phyloP scores from a whole-genome alignment of 1,284 basidiomycete species.

The Volvariella volvacea region DNA sequence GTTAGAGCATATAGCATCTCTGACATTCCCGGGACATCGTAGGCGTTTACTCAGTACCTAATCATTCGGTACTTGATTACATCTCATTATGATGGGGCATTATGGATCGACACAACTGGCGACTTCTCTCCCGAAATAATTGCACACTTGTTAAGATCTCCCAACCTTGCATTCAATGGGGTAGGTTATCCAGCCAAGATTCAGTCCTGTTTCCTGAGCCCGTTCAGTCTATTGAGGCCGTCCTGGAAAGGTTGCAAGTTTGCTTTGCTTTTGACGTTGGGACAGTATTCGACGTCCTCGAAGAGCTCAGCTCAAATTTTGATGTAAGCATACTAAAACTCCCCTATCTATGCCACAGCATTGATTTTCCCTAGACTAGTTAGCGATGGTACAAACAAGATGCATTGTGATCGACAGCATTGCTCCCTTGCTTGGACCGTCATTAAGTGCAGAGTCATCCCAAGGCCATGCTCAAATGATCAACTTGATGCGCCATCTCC shows the following conservation, averaged over 20 bases:
- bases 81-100: slow-evolving; percentile 28
- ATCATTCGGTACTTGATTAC: slow-evolving; percentile 43
- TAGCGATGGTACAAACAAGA: background rate
- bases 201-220: background rate
- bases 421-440: slow-evolving; percentile 58
- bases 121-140: slow-evolving; percentile 54
- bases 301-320: slow-evolving; percentile 27
- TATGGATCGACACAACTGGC: slow-evolving; percentile 70
- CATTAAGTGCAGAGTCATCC: slow-evolving; percentile 57
- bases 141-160: slow-evolving; percentile 25
- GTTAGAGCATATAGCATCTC: too few species aligned
- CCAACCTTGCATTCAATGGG: slow-evolving; percentile 26
- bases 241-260: slow-evolving; percentile 40
- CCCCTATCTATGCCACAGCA: slow-evolving; percentile 1
- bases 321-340: slow-evolving; percentile 19
- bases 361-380: background rate
- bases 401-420: slow-evolving; percentile 62
- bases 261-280: slow-evolving; percentile 55
- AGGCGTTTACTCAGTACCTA: slow-evolving; percentile 56
- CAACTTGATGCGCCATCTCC: slow-evolving; percentile 61
- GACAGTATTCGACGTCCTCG: slow-evolving; percentile 41
- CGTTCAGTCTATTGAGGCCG: slow-evolving; percentile 24
- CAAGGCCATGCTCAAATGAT: slow-evolving; percentile 76
- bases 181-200: slow-evolving; percentile 1
- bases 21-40: background rate